phyloP scores from a whole-genome alignment of 1,139 yeast genomes.

The Sugiyamaella novakii region DNA sequence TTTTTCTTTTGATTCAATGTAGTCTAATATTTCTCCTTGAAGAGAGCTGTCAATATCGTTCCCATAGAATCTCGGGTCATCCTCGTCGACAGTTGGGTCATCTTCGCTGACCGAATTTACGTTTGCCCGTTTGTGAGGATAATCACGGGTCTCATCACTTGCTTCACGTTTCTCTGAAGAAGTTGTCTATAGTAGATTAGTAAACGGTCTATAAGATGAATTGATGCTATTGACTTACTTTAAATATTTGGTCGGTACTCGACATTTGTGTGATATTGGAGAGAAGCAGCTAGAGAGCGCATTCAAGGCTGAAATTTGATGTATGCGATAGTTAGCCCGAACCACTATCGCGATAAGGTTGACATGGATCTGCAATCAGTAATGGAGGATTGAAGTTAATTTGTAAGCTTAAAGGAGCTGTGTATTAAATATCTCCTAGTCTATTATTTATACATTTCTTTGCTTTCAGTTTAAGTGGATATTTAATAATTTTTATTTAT shows the following conservation, averaged over 20 bases:
- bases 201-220: too few relatives aligned
- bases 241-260: constrained; percentile 24
- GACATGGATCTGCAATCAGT: neutral
- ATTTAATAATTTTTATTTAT: too few relatives aligned
- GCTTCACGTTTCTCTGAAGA: neutral
- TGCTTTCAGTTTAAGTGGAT: too few relatives aligned
- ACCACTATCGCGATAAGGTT: constrained; percentile 5
- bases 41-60: constrained; percentile 34
- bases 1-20: constrained; percentile 34
- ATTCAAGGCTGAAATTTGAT: neutral
- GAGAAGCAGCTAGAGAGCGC: neutral
- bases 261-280: constrained; percentile 13
- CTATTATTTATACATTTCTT: too few relatives aligned
- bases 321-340: neutral
- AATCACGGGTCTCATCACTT: neutral
- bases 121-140: constrained; percentile 1
- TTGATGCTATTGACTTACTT: too few relatives aligned
- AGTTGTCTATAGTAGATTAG: too few relatives aligned
- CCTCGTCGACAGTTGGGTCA: constrained; percentile 34
- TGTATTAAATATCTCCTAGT: too few relatives aligned
- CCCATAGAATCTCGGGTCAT: constrained; percentile 37
- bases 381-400: too few relatives aligned
- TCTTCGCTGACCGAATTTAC: neutral
- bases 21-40: constrained; percentile 33
- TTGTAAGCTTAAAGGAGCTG: too few relatives aligned